Conservation (phyloP, 352 stramenopile genomes). For the Pythium phragmiticola region DNA sequence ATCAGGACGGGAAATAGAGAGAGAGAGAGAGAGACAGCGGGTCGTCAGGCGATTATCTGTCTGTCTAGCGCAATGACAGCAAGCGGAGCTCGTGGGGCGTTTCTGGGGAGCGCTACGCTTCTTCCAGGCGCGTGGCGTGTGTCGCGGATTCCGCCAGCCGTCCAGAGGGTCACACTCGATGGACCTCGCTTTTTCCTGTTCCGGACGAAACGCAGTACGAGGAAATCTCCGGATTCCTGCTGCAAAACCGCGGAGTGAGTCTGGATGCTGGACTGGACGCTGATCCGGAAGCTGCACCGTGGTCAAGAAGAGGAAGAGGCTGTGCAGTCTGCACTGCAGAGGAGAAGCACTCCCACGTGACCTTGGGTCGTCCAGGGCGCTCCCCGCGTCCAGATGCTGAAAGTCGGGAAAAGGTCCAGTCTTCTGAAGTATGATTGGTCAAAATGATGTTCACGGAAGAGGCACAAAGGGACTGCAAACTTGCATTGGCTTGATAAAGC, state of each 20-base stretch:
- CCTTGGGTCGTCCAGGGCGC: too few species aligned
- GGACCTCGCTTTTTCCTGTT: not conserved
- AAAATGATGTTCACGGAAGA: not conserved
- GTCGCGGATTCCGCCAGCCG: too few species aligned
- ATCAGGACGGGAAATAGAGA: not conserved
- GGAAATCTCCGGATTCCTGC: not conserved
- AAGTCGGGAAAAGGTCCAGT: constrained; percentile 12
- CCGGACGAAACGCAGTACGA: not conserved
- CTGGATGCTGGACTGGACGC: constrained; percentile 9
- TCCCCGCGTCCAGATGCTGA: too few species aligned
- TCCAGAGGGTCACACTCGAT: too few species aligned
- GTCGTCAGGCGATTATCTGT: too few species aligned
- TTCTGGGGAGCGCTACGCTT: too few species aligned
- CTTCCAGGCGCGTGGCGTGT: too few species aligned
- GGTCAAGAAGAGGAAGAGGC: constrained; percentile 17
- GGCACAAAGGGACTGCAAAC: not conserved
- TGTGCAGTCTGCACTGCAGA: not conserved
- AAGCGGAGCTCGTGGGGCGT: too few species aligned
- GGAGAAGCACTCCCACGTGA: too few species aligned
- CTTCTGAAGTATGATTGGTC: constrained; percentile 3
- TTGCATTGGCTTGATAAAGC: not conserved
- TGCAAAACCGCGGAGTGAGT: not conserved
- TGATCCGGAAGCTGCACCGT: not conserved
- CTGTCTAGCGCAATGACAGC: too few species aligned
- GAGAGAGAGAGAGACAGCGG: too few species aligned